Evolutionary conservation across 2,329 filamentous ascomycete species (phyloP).

Genomic region (Alternaria sp.): DNA sequence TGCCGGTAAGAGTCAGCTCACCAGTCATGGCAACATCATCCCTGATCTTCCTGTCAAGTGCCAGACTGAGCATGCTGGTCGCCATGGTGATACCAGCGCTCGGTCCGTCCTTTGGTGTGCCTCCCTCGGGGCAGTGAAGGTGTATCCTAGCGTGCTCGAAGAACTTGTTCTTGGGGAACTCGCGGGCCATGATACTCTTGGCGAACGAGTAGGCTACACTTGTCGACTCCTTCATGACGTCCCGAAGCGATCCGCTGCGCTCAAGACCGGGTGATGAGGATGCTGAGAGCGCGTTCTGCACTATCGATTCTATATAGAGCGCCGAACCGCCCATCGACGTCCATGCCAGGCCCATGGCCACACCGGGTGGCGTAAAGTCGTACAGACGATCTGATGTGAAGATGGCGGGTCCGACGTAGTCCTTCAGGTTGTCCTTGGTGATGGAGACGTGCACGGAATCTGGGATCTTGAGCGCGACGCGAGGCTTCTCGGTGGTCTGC

Average conservation of each 20-base stretch:
- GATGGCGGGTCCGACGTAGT: constrained; percentile 94
- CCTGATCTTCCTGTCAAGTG: constrained; percentile 77
- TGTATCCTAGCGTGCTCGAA: constrained; percentile 96
- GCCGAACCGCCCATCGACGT: constrained; percentile 96
- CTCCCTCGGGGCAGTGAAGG: constrained; percentile 94
- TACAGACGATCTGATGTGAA: constrained; percentile 97
- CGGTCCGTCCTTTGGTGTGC: constrained; percentile 86
- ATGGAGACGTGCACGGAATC: constrained; percentile 87
- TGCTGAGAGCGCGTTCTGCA: constrained; percentile 79
- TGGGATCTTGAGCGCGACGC: constrained; percentile 80
- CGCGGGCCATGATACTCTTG: constrained; percentile 83
- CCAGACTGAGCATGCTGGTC: constrained; percentile 86
- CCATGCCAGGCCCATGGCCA: constrained; percentile 98
- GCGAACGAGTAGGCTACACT: constrained; percentile 95
- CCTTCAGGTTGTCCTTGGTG: constrained; percentile 86
- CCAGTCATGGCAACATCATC: constrained; percentile 97
- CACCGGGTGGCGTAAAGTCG: constrained; percentile 89
- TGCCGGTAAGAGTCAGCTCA: constrained; percentile 94
- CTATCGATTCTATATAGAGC: constrained; percentile 95
- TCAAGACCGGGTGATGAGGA: constrained; percentile 80
- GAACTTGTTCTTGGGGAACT: constrained; percentile 90
- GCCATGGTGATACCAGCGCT: constrained; percentile 95
- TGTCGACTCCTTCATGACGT: constrained; percentile 98
- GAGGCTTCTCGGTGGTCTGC: constrained; percentile 69
- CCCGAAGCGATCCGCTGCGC: constrained; percentile 92